phyloP scores from a whole-genome alignment of 2,329 filamentous ascomycete genomes.

The Pyrenochaeta sp. region DNA sequence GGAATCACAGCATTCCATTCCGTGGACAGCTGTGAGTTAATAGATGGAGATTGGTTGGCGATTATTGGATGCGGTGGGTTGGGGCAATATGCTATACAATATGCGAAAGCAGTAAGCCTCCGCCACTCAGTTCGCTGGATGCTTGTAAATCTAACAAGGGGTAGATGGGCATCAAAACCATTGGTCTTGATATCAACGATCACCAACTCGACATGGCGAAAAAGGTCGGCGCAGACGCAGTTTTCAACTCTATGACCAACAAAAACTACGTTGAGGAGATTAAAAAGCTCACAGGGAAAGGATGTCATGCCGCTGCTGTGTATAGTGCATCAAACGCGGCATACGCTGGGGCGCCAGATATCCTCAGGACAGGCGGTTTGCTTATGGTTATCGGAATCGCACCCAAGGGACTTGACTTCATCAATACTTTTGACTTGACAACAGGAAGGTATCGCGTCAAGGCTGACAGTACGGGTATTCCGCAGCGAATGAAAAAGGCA shows the following conservation, averaged over 20 bases:
- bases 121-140: background rate
- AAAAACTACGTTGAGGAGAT: slow-evolving; percentile 50
- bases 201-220: slow-evolving; percentile 51
- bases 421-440: slow-evolving; percentile 52
- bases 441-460: slow-evolving; percentile 54
- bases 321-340: slow-evolving; percentile 52
- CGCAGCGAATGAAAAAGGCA: slow-evolving; percentile 55
- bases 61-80: slow-evolving; percentile 57
- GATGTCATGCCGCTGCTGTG: slow-evolving; percentile 53
- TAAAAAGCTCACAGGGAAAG: slow-evolving; percentile 54
- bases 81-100: slow-evolving; percentile 58
- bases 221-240: slow-evolving; percentile 52
- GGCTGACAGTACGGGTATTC: slow-evolving; percentile 54
- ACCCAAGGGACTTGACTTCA: slow-evolving; percentile 45
- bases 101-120: slow-evolving; percentile 52
- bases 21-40: slow-evolving; percentile 43
- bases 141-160: background rate
- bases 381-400: slow-evolving; percentile 57
- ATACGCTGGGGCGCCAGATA: slow-evolving; percentile 47
- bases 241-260: slow-evolving; percentile 55
- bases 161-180: slow-evolving; percentile 53
- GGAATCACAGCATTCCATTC: slow-evolving; percentile 56
- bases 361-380: slow-evolving; percentile 51
- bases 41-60: slow-evolving; percentile 51
- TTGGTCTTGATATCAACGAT: slow-evolving; percentile 57